These are phyloP conservation scores for Chalara sp. DNA, from an alignment of 2,329 filamentous ascomycete genomes.

Conservation along the genomic window DNA sequence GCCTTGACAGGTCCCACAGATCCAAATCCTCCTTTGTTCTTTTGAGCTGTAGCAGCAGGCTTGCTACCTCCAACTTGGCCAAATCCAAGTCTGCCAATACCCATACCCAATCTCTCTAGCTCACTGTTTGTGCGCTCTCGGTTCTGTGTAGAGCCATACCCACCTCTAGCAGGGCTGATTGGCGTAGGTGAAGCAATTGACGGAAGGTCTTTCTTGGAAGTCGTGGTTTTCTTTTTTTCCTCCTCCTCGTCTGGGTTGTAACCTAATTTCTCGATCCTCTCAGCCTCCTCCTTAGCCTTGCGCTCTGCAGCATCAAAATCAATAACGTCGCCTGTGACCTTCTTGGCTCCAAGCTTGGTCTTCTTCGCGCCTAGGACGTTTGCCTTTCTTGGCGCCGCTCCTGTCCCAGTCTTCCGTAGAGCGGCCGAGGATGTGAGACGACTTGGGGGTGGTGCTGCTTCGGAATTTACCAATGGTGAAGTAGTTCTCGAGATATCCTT, in stretches of 20 bases:
- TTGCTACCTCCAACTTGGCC: slow-evolving; percentile 26
- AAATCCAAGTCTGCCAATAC: slow-evolving; percentile 26
- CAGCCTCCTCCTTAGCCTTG: slow-evolving; percentile 94
- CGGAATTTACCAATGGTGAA: slow-evolving; percentile 68
- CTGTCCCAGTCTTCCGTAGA: slow-evolving; percentile 66
- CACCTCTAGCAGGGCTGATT: slow-evolving; percentile 55
- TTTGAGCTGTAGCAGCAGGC: slow-evolving; percentile 29
- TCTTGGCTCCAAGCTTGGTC: slow-evolving; percentile 86
- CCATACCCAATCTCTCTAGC: slow-evolving; percentile 78
- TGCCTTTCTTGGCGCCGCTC: slow-evolving; percentile 60
- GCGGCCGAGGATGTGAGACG: slow-evolving; percentile 72
- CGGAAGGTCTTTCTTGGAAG: slow-evolving; percentile 39
- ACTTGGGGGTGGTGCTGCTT: slow-evolving; percentile 51
- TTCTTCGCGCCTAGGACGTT: slow-evolving; percentile 86
- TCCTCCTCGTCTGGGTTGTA: slow-evolving; percentile 88
- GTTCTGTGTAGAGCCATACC: slow-evolving; percentile 54
- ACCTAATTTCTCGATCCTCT: slow-evolving; percentile 89
- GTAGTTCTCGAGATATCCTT: slow-evolving; percentile 71
- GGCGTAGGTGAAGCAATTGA: slow-evolving; percentile 68
- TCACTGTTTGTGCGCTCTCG: slow-evolving; percentile 66
- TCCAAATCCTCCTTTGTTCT: slow-evolving; percentile 73
- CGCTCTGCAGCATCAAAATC: slow-evolving; percentile 97
- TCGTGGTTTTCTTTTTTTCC: slow-evolving; percentile 37
- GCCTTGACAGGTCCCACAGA: slow-evolving; percentile 72
- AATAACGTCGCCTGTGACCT: slow-evolving; percentile 71